phyloP scores from a whole-genome alignment of 192 early-diverging fungal genomes.

The Radiomyces spectabilis region DNA sequence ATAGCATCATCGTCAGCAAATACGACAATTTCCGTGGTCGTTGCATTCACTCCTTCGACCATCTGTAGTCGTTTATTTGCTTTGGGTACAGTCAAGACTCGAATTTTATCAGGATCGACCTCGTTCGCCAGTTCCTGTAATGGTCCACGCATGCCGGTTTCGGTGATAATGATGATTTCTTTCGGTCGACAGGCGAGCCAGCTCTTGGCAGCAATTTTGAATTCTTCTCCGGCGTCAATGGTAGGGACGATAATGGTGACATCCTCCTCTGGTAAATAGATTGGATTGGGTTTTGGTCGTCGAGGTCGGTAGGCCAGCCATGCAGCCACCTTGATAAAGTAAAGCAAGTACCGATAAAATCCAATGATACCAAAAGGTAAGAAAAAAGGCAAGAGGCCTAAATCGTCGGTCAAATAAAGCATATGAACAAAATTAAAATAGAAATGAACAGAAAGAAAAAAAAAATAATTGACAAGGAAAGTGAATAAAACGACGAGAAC shows the following conservation, averaged over 20 bases:
- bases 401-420: constrained; percentile 64
- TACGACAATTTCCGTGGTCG: constrained; percentile 54
- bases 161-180: constrained; percentile 67
- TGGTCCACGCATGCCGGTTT: constrained; percentile 39
- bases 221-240: constrained; percentile 69
- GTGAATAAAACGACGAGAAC: background rate
- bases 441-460: background rate
- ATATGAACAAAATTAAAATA: constrained; percentile 14
- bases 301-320: constrained; percentile 56
- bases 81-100: constrained; percentile 48
- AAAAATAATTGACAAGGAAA: background rate
- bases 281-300: constrained; percentile 46
- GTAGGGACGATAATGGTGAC: constrained; percentile 71
- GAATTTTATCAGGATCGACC: constrained; percentile 47
- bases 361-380: constrained; percentile 65
- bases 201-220: constrained; percentile 55
- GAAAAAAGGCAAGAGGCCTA: constrained; percentile 51
- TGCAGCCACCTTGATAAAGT: constrained; percentile 53
- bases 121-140: constrained; percentile 50
- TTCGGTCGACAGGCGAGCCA: constrained; percentile 58
- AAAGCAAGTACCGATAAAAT: constrained; percentile 69
- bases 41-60: constrained; percentile 57
- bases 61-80: constrained; percentile 66
- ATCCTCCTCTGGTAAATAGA: constrained; percentile 47
- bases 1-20: constrained; percentile 69